Evolutionary conservation across 1,284 basidiomycete genomes (phyloP), one percentile per base, ranked within the genome.

Genomic region (Cryptococcus sp.): DNA sequence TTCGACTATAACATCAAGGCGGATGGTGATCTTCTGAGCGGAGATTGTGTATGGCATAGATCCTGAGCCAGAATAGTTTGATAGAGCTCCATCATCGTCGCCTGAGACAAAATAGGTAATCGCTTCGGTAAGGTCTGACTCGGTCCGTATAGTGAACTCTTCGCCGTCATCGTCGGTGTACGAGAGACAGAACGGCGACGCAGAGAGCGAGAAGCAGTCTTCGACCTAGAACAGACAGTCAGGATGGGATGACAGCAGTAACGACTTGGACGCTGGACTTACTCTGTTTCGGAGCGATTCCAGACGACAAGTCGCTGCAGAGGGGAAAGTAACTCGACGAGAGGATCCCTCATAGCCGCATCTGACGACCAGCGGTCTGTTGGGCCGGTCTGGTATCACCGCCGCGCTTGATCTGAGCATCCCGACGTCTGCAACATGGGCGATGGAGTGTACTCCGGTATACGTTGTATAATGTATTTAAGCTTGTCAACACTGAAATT

Each of bases 161-260:
- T 93, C 90, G 58, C 87, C 78, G 57, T 94, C 89, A 70, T 95
- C 91, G 73, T 94, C 92, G 64, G 85, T 88, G 76, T 92, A 94
- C 8, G 85, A 81, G 58, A 95, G 86, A 5, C 80, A 81, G 70
- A 88, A 93, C 7, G 84, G 78, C 2, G 83, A 84, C 1, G 84
- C 83, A 43, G 82, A 85, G n/a, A 93, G 83, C 1, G 86, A 83
- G 73, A 91, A 93, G 60, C 86, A 87, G 72, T 91, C 86, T 67
- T 89, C 89, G 39, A 93, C 84, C 91, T 93, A 62, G 29, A 49
- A 5, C 43, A n/a, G 17, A 19, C 16, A 34, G 19, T 15, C 22
- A 29, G 19, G 25, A 49, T 23, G 19, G 10, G 23, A 16, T 23
- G 5, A 22, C n/a, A 3, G 29, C 40, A 3, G 15, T 17, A 22